Conservation (phyloP, 2,329 filamentous ascomycete species). For the Pseudocercospora fijiensis region DNA sequence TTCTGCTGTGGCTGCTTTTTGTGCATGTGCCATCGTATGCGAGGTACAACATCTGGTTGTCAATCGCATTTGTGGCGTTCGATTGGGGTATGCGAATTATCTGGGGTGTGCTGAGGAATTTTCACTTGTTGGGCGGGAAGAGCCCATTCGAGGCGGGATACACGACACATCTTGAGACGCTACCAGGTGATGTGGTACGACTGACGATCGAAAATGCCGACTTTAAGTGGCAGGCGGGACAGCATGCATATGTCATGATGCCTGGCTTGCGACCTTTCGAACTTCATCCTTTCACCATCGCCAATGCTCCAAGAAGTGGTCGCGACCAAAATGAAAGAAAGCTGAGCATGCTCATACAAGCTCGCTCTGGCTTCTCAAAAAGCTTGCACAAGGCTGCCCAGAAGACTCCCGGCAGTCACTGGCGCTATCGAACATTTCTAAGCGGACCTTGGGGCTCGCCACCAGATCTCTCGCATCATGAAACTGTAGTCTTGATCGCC, state of each 20-base stretch:
- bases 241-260: constrained; percentile 62
- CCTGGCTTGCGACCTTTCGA: constrained; percentile 57
- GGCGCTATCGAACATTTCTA: constrained; percentile 28
- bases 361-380: constrained; percentile 33
- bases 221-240: constrained; percentile 60
- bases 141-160: constrained; percentile 27
- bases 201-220: constrained; percentile 57
- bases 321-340: constrained; percentile 47
- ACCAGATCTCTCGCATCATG: constrained; percentile 55
- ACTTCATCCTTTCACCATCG: constrained; percentile 64
- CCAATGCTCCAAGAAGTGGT: constrained; percentile 43
- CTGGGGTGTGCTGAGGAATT: constrained; percentile 31
- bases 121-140: constrained; percentile 25
- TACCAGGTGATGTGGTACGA: constrained; percentile 57
- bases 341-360: constrained; percentile 34
- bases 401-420: constrained; percentile 8
- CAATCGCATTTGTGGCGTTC: constrained; percentile 34
- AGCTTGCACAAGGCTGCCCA: constrained; percentile 30
- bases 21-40: constrained; percentile 47
- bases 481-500: constrained; percentile 60
- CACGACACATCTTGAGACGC: constrained; percentile 36
- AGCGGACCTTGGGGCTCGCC: constrained; percentile 36
- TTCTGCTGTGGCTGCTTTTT: constrained; percentile 52
- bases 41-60: constrained; percentile 34
- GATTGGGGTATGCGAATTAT: constrained; percentile 34